These are phyloP conservation scores for Cutaneotrichosporon dermatis DNA, from an alignment of 1,284 basidiomycete genomes.

Conservation along the genomic window DNA sequence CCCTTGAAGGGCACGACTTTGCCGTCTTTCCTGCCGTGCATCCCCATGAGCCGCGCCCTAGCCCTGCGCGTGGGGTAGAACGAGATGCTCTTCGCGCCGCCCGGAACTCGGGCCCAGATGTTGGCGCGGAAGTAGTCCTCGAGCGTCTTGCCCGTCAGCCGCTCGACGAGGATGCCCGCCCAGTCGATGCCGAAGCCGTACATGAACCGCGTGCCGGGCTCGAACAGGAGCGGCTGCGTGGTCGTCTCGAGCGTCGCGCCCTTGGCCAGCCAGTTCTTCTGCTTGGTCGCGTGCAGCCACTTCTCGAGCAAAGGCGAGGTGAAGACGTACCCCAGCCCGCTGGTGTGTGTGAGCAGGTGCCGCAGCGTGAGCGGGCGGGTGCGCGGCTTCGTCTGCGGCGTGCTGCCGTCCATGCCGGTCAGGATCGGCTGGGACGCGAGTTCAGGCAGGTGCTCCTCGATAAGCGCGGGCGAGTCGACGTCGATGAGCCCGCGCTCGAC, in stretches of 20 bases:
- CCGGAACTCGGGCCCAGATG: constrained; percentile 29
- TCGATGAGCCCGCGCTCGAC: constrained; percentile 35
- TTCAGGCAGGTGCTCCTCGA: constrained; percentile 30
- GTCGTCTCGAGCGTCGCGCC: constrained; percentile 9
- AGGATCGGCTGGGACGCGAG: constrained; percentile 26
- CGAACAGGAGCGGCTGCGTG: constrained; percentile 26
- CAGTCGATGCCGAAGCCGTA: constrained; percentile 43
- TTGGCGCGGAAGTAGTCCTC: constrained; percentile 37
- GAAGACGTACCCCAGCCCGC: constrained; percentile 12
- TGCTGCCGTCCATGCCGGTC: constrained; percentile 13
- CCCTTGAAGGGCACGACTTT: constrained; percentile 4
- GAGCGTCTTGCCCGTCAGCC: constrained; percentile 29
- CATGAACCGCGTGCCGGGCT: constrained; percentile 32
- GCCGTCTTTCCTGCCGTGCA: constrained; percentile 19
- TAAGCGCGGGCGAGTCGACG: constrained; percentile 28
- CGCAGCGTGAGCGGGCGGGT: constrained; percentile 32
- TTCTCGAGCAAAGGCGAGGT: not conserved
- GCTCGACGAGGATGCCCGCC: constrained; percentile 34
- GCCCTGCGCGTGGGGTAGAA: constrained; percentile 27
- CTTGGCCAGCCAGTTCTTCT: constrained; percentile 5
- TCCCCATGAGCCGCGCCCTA: constrained; percentile 17
- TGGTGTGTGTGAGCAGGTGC: constrained; percentile 36
- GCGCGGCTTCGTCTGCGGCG: constrained; percentile 23
- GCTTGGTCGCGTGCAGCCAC: not conserved
- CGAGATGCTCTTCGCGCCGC: constrained; percentile 29